Evolutionary conservation across 805 yeast species (phyloP).

Genomic region (Metschnikowia chrysomelidarum): DNA sequence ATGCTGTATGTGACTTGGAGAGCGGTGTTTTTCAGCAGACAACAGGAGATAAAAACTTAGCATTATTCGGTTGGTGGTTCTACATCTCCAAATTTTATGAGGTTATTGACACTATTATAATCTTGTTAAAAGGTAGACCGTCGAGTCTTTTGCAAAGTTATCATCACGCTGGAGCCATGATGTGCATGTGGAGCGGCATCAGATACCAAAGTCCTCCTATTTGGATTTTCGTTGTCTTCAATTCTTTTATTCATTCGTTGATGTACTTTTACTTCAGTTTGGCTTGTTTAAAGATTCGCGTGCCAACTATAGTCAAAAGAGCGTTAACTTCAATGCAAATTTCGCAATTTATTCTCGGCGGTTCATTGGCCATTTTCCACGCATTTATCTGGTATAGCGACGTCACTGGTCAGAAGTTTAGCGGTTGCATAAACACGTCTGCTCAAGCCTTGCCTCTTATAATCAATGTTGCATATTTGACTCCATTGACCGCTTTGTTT

Average conservation of each 20-base stretch:
- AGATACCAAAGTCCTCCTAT: slow-evolving; percentile 70
- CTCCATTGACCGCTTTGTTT: slow-evolving; percentile 66
- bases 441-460: slow-evolving; percentile 63
- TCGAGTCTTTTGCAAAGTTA: slow-evolving; percentile 67
- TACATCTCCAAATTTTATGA: slow-evolving; percentile 72
- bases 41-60: slow-evolving; percentile 35
- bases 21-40: slow-evolving; percentile 53
- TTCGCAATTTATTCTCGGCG: slow-evolving; percentile 66
- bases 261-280: slow-evolving; percentile 71
- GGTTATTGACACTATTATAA: slow-evolving; percentile 65
- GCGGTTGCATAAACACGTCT: slow-evolving; percentile 51
- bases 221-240: slow-evolving; percentile 78
- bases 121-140: slow-evolving; percentile 64
- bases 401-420: slow-evolving; percentile 33
- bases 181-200: slow-evolving; percentile 79
- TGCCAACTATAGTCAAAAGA: slow-evolving; percentile 57
- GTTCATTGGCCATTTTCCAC: slow-evolving; percentile 63
- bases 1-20: slow-evolving; percentile 57
- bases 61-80: slow-evolving; percentile 62
- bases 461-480: slow-evolving; percentile 60
- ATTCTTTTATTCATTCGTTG: slow-evolving; percentile 72
- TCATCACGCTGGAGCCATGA: slow-evolving; percentile 78
- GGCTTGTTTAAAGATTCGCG: slow-evolving; percentile 54
- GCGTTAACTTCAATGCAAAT: slow-evolving; percentile 66
- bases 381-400: slow-evolving; percentile 60